These are phyloP conservation scores for Saturnispora diversa DNA, from an alignment of 805 yeast species.

Conservation along the genomic window DNA sequence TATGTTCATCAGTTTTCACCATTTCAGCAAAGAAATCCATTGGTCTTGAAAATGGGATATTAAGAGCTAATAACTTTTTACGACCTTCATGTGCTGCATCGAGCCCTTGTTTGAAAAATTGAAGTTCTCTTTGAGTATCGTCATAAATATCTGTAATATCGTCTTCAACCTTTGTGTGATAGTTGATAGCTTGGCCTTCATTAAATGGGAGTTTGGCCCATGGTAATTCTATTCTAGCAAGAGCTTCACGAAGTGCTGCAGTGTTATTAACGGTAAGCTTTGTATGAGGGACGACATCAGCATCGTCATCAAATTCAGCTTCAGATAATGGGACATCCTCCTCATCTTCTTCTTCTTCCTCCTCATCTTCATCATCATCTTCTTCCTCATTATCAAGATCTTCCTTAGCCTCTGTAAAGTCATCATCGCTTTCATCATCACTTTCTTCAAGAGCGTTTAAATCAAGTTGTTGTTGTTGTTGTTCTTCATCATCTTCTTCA, in stretches of 20 bases:
- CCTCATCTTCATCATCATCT: constrained; percentile 31
- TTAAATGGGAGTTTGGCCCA: constrained; percentile 61
- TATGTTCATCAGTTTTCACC: constrained; percentile 96
- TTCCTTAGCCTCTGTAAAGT: constrained; percentile 9
- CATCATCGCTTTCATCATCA: constrained; percentile 28
- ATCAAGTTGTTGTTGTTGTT: constrained; percentile 19
- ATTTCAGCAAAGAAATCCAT: constrained; percentile 95
- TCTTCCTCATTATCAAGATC: constrained; percentile 19
- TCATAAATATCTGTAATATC: constrained; percentile 83
- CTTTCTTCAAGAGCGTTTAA: constrained; percentile 13
- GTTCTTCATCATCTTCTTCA: constrained; percentile 34
- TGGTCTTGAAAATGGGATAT: constrained; percentile 88
- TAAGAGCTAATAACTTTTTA: constrained; percentile 52
- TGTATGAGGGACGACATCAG: constrained; percentile 88
- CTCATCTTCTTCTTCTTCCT: constrained; percentile 57
- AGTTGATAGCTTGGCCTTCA: constrained; percentile 73
- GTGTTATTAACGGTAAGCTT: constrained; percentile 81
- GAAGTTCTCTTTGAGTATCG: constrained; percentile 92
- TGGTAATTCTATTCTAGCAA: constrained; percentile 60
- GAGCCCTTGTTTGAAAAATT: constrained; percentile 90
- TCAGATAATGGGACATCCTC: constrained; percentile 86
- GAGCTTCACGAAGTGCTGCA: constrained; percentile 68
- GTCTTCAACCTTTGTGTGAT: constrained; percentile 51
- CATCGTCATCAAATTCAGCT: constrained; percentile 88
- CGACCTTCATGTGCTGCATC: constrained; percentile 74